A percentile compares a stretch with the other conserved stretches of the same genome.
Conservation (phyloP, 2,329 filamentous ascomycete genomes). For the Cladosporium sp. region DNA sequence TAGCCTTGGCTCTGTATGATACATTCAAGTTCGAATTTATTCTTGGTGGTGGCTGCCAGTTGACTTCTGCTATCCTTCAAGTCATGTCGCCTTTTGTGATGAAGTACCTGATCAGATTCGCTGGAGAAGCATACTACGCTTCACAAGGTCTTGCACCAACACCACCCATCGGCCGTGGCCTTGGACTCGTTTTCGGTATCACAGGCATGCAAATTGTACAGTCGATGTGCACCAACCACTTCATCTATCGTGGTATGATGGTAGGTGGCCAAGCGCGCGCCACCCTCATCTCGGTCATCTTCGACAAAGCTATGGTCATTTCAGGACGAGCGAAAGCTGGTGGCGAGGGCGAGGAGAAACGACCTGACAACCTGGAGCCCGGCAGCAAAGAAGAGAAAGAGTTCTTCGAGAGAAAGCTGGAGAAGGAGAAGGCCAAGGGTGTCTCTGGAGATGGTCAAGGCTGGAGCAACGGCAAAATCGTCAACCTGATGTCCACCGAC, state of each 20-base stretch:
- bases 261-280: constrained; percentile 79
- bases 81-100: constrained; percentile 81
- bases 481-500: constrained; percentile 93
- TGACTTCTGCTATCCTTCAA: constrained; percentile 66
- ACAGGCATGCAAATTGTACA: constrained; percentile 80
- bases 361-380: constrained; percentile 41
- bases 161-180: constrained; percentile 68
- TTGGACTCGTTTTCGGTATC: constrained; percentile 81
- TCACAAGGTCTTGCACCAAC: constrained; percentile 50
- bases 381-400: constrained; percentile 50
- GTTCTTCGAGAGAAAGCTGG: constrained; percentile 46
- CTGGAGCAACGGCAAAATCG: constrained; percentile 88
- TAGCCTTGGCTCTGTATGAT: constrained; percentile 79
- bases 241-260: constrained; percentile 89
- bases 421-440: constrained; percentile 43
- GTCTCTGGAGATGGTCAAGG: constrained; percentile 68
- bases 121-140: constrained; percentile 69
- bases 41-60: constrained; percentile 72
- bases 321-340: constrained; percentile 86
- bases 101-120: constrained; percentile 81
- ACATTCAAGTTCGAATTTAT: constrained; percentile 82
- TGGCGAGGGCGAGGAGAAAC: constrained; percentile 47
- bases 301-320: constrained; percentile 86
- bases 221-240: constrained; percentile 79
- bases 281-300: constrained; percentile 79